Evolutionary conservation across 73 alveolate species (phyloP).

Genomic region (Tetrahymena borealis): DNA sequence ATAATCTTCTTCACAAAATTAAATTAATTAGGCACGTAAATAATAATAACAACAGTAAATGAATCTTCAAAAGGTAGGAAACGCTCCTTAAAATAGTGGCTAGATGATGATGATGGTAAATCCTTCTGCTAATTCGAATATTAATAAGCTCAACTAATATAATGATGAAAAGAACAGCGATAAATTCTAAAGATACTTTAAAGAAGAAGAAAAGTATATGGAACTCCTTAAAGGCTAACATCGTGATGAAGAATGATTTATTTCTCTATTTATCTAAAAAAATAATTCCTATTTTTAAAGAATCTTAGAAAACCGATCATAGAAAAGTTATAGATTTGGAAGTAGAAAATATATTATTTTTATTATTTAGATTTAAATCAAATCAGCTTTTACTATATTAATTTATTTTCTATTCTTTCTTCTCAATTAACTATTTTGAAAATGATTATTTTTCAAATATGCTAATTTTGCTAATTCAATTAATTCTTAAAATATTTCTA

Average conservation of each 20-base stretch:
- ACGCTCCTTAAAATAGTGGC: not conserved
- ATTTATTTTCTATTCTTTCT: too few relatives aligned
- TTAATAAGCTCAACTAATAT: not conserved
- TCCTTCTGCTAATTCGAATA: not conserved
- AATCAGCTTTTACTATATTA: too few relatives aligned
- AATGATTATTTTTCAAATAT: too few relatives aligned
- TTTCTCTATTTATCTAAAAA: too few relatives aligned
- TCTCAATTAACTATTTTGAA: too few relatives aligned
- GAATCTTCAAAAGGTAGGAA: not conserved
- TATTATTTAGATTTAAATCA: too few relatives aligned
- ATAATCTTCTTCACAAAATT: not conserved
- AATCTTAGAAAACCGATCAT: too few relatives aligned
- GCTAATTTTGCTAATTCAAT: too few relatives aligned
- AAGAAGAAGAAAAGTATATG: not conserved
- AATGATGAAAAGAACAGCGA: not conserved
- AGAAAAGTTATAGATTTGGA: too few relatives aligned
- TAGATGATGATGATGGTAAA: not conserved
- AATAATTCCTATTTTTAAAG: too few relatives aligned
- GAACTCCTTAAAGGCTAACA: not conserved
- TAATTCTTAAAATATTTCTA: too few relatives aligned
- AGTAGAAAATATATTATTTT: too few relatives aligned
- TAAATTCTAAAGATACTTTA: not conserved
- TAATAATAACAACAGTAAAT: not conserved
- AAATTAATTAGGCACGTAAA: not conserved
- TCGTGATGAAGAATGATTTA: not conserved